Percentiles rank a stretch among this genome's conserved stretches.
phyloP scores from a whole-genome alignment of 257 asterid genomes.

The Pogostemon cablin region DNA sequence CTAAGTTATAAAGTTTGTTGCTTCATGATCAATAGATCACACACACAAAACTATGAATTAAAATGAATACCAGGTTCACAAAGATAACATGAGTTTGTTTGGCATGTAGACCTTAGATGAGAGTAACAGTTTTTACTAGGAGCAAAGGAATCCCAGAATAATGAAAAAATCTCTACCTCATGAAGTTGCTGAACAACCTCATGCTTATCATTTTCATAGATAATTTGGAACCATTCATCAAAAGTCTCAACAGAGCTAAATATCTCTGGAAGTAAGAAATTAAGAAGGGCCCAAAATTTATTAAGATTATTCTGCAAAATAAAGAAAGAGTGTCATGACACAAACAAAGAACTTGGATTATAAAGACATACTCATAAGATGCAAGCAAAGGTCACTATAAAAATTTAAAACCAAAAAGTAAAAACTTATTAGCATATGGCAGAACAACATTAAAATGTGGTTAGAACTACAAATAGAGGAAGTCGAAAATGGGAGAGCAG shows the following conservation, averaged over 20 bases:
- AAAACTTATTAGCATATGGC: too few relatives aligned
- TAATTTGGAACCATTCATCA: slow-evolving; percentile 99
- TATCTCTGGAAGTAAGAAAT: slow-evolving; percentile 96
- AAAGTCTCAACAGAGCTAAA: slow-evolving; percentile 99
- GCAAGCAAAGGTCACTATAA: too few relatives aligned
- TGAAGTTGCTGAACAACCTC: slow-evolving; percentile 99
- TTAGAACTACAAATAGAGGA: too few relatives aligned
- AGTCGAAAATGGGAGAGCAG: too few relatives aligned
- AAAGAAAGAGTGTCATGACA: slow-evolving; percentile 4
- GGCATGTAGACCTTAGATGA: not conserved
- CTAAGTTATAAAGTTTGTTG: too few relatives aligned
- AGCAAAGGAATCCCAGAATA: not conserved
- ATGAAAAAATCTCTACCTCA: slow-evolving; percentile 58
- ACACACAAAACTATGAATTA: too few relatives aligned
- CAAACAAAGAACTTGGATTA: too few relatives aligned
- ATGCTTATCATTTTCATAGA: slow-evolving; percentile 97
- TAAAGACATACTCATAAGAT: too few relatives aligned
- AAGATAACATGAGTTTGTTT: not conserved
- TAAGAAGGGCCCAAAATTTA: slow-evolving; percentile 97
- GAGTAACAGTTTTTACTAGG: not conserved
- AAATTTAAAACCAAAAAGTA: too few relatives aligned
- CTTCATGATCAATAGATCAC: too few relatives aligned
- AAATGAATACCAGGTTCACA: too few relatives aligned
- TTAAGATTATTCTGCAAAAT: slow-evolving; percentile 93
- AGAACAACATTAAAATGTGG: too few relatives aligned